phyloP scores from a whole-genome alignment of 2,329 filamentous ascomycete genomes.

The Aspergillus pseudoviridinutans region DNA sequence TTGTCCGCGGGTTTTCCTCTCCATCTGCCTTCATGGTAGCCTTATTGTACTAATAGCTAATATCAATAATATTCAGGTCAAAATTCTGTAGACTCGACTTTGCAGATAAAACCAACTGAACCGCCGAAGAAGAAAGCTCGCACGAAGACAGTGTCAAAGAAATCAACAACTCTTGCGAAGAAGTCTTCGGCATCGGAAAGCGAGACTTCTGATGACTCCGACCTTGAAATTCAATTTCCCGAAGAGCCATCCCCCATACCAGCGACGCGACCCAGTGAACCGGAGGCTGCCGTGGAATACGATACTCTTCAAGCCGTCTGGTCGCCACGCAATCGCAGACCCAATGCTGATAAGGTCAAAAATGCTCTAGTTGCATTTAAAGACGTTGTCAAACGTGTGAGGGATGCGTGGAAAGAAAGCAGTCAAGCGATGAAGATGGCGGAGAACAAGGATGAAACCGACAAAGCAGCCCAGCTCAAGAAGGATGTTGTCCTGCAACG shows the following conservation, averaged over 20 bases:
- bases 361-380: slow-evolving; percentile 54
- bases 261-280: slow-evolving; percentile 48
- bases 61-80: slow-evolving; percentile 6
- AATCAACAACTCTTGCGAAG: slow-evolving; percentile 17
- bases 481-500: slow-evolving; percentile 56
- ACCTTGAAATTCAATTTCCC: slow-evolving; percentile 49
- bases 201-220: slow-evolving; percentile 48
- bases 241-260: slow-evolving; percentile 55
- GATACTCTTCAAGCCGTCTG: slow-evolving; percentile 60
- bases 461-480: slow-evolving; percentile 53
- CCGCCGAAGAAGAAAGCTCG: slow-evolving; percentile 18
- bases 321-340: slow-evolving; percentile 51
- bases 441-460: slow-evolving; percentile 53
- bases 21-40: not conserved
- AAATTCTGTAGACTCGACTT: slow-evolving; percentile 4
- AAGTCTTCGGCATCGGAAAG: slow-evolving; percentile 46
- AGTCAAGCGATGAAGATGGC: slow-evolving; percentile 54
- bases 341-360: slow-evolving; percentile 51
- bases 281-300: slow-evolving; percentile 52
- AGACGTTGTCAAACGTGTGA: slow-evolving; percentile 56
- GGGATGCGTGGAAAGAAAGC: slow-evolving; percentile 60
- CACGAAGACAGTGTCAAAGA: slow-evolving; percentile 23
- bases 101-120: slow-evolving; percentile 12
- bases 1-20: not conserved
- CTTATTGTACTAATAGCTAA: not conserved